These are phyloP conservation scores for Colletotrichum euphorbiae DNA, from an alignment of 2,329 filamentous ascomycete genomes.

Conservation along the genomic window DNA sequence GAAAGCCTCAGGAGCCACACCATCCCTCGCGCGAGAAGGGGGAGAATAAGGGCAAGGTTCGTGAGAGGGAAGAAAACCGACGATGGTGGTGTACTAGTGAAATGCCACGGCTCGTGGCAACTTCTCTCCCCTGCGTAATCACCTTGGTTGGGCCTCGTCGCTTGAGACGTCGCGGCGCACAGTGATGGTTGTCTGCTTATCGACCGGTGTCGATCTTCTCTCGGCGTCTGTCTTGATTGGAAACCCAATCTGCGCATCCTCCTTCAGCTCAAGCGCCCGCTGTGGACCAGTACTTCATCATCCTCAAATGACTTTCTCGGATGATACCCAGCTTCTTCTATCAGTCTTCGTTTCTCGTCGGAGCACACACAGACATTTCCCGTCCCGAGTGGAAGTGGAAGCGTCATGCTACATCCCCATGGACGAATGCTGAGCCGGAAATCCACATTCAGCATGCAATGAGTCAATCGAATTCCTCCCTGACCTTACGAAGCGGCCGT, in stretches of 20 bases:
- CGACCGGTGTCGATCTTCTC: conserved; percentile 16
- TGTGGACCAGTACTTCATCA: too few species aligned
- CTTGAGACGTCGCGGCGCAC: background rate
- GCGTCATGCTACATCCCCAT: too few species aligned
- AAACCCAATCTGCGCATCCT: too few species aligned
- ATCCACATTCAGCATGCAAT: background rate
- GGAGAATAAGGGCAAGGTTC: background rate
- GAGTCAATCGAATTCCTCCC: background rate
- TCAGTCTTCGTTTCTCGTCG: too few species aligned
- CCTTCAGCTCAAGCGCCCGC: too few species aligned
- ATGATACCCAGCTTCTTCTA: too few species aligned
- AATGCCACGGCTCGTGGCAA: background rate
- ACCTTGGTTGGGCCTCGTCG: background rate
- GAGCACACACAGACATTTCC: too few species aligned
- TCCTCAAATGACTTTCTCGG: too few species aligned
- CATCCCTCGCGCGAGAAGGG: background rate
- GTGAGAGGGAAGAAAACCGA: background rate
- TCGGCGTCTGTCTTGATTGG: background rate
- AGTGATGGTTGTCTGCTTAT: conserved; percentile 6
- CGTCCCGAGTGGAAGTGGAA: too few species aligned
- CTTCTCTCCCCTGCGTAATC: background rate
- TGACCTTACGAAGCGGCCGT: background rate
- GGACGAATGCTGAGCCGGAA: background rate
- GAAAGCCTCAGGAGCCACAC: background rate
- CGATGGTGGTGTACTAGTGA: background rate